Evolutionary conservation across 176 grass and related monocot species (phyloP).

Genomic region (Phragmites australis): DNA sequence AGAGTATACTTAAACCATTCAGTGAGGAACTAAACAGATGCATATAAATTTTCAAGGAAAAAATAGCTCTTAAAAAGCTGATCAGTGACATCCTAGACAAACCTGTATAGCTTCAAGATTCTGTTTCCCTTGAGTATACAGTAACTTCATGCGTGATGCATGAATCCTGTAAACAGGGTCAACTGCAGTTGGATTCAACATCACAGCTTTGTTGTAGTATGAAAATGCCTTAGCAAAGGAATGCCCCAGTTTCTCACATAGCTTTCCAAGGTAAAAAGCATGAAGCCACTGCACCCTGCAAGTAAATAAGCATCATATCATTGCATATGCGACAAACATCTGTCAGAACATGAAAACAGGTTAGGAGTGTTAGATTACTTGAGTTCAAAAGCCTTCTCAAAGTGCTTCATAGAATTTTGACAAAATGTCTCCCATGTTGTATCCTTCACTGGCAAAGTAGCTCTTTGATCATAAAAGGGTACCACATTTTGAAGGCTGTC

Average conservation of each 20-base stretch:
- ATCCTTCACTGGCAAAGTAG: conserved; percentile 84
- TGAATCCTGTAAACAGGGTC: conserved; percentile 97
- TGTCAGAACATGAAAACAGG: conserved; percentile 24
- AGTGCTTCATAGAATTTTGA: conserved; percentile 86
- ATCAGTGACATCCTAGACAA: conserved; percentile 27
- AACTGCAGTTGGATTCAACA: conserved; percentile 84
- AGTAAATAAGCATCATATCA: conserved; percentile 34
- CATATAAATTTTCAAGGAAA: neutral
- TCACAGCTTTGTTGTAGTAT: conserved; percentile 78
- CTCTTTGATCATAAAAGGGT: conserved; percentile 96
- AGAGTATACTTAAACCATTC: conserved; percentile 12
- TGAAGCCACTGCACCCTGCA: conserved; percentile 86
- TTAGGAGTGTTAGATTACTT: conserved; percentile 52
- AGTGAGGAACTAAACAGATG: neutral
- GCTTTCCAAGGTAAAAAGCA: conserved; percentile 97
- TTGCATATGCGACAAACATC: conserved; percentile 31
- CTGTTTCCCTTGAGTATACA: conserved; percentile 80
- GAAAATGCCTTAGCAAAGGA: conserved; percentile 81
- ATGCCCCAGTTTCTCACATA: conserved; percentile 86
- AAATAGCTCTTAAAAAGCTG: conserved; percentile 17
- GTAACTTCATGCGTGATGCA: conserved; percentile 91
- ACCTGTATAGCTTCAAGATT: conserved; percentile 87
- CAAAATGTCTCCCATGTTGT: conserved; percentile 76
- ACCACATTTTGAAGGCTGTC: conserved; percentile 94
- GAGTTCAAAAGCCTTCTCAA: conserved; percentile 86